Evolutionary conservation across 225 moss, liverwort and hornwort genomes (phyloP), one percentile per base, ranked within the genome.

Genomic region (Thuidium tamariscinum): DNA sequence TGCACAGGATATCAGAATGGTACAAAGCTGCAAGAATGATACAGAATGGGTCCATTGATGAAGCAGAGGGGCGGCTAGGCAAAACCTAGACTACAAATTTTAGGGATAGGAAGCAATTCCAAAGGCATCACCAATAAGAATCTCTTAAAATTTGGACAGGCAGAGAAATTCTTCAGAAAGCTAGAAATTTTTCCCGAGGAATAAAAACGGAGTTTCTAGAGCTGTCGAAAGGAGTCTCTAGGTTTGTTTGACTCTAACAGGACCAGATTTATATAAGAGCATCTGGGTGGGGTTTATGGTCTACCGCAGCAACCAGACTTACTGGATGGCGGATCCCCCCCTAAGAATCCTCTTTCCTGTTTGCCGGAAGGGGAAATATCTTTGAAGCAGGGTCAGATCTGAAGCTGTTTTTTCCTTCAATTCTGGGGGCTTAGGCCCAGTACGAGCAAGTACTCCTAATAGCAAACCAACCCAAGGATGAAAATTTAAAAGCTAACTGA

Each of bases 361-460:
- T 69, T 87, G 90, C 60, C 79, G 88, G 46, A 88, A 82, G 73
- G 88, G 79, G 26, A 79, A 84, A 88, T 36, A 74, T 84, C 83
- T 88, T 84, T 77, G 86, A 83, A 84, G 79, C 68, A 80, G 81
- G 56, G 56, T 83, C 68, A 56, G 80, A 73, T 85, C 55, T 79
- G 86, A 82, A 62, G 88, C 78, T 63, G 88, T 55, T 65, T 60
- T 64, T 74, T 22, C 71, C 86, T 89, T 90, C 83, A 77, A 62
- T 54, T 88, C 79, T 51, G 90, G 61, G 77, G 46, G 23, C 57
- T 87, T 88, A 82, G 88, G 81, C 70, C 81, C 90, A 56, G 80
- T 87, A 32, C 93, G 93, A 89, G 79, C 88, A 76, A 93, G 88
- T 70, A 93, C 90, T 85, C 93, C 93, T 93, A 88, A 83, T 82